Evolutionary conservation across 192 early-diverging fungal species (phyloP).

Genomic region (Podila epicladia): DNA sequence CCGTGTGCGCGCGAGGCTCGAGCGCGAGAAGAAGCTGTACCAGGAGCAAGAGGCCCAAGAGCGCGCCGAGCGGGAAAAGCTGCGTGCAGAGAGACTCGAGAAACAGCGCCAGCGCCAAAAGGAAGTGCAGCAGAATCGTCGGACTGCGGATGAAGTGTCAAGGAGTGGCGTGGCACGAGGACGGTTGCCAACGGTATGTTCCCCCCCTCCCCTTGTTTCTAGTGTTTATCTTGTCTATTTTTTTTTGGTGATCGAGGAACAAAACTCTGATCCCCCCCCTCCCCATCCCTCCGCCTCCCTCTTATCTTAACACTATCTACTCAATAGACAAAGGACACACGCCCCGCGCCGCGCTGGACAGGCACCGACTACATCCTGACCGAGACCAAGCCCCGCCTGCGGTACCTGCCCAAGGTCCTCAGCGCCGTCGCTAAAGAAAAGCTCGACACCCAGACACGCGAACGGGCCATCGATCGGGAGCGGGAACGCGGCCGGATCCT

Average conservation of each 20-base stretch:
- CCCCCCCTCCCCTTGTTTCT: neutral
- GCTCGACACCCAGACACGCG: conserved; percentile 10
- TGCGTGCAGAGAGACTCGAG: neutral
- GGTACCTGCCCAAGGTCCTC: conserved; percentile 48
- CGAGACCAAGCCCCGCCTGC: conserved; percentile 31
- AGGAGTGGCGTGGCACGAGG: too few species aligned
- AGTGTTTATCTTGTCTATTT: neutral
- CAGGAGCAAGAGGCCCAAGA: conserved; percentile 16
- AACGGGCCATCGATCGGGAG: neutral
- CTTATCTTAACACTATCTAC: neutral
- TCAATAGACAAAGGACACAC: neutral
- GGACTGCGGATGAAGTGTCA: neutral
- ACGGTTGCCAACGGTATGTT: neutral
- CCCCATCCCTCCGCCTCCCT: neutral
- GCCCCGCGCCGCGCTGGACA: neutral
- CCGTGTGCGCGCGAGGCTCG: conserved; percentile 38
- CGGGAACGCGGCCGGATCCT: neutral
- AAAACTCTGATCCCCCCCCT: too few species aligned
- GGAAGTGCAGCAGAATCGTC: too few species aligned
- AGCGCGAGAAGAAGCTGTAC: conserved; percentile 15
- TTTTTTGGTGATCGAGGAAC: too few species aligned
- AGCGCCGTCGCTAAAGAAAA: conserved; percentile 16
- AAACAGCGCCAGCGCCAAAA: neutral
- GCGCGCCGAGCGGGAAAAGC: conserved; percentile 12
- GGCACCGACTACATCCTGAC: conserved; percentile 31